Conservation (phyloP, 768 basidiomycete genomes). For the Leucocoprinus leucothites region DNA sequence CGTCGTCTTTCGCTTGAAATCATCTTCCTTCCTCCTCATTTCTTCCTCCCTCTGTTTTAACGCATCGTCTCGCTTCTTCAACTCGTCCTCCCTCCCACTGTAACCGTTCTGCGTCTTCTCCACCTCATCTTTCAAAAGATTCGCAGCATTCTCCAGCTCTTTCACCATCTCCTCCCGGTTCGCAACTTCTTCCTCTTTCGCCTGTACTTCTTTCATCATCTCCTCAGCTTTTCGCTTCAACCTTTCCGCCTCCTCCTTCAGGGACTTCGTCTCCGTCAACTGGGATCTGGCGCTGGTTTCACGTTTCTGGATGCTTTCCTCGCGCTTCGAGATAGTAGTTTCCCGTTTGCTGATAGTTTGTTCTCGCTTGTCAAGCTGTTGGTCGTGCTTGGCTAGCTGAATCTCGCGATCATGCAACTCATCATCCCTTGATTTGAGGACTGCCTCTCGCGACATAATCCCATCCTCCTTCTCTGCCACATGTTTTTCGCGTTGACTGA, state of each 20-base stretch:
- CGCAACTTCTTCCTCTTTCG: slow-evolving; percentile 4
- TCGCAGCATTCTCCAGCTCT: slow-evolving; percentile 4
- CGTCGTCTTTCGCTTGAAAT: slow-evolving; percentile 6
- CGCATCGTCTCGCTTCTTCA: background rate
- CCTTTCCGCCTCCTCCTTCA: background rate
- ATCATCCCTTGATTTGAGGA: background rate
- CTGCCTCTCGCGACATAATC: background rate
- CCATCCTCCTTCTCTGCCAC: background rate
- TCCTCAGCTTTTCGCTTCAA: background rate
- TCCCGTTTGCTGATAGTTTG: background rate
- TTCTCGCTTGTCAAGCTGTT: background rate
- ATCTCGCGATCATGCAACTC: background rate
- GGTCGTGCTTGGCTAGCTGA: background rate
- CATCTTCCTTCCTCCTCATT: slow-evolving; percentile 10
- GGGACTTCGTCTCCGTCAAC: background rate
- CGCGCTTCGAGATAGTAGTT: background rate
- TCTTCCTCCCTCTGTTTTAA: slow-evolving; percentile 8
- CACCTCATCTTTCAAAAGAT: background rate
- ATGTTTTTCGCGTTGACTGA: background rate
- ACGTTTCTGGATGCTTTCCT: background rate
- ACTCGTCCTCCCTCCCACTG: background rate
- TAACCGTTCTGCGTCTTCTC: background rate
- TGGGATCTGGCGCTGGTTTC: slow-evolving; percentile 4
- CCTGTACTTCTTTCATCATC: slow-evolving; percentile 5
- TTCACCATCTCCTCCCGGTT: slow-evolving; percentile 6